phyloP scores from a whole-genome alignment of 2,329 filamentous ascomycete genomes.

The Fusarium abutilonis region DNA sequence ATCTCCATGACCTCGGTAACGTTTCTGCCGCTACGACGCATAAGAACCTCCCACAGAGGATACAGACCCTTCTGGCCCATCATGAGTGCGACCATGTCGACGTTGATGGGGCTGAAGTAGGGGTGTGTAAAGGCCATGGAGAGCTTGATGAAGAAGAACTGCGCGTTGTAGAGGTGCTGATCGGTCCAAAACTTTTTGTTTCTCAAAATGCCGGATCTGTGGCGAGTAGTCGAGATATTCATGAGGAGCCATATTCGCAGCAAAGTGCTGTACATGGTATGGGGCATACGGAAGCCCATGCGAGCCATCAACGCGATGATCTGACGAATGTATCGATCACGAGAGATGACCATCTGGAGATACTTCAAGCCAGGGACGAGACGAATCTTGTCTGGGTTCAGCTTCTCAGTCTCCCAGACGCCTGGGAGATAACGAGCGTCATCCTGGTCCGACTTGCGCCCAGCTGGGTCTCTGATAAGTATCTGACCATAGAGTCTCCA shows the following conservation, averaged over 20 bases:
- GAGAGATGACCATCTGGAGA: constrained; percentile 71
- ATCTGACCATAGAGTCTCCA: constrained; percentile 67
- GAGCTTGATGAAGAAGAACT: constrained; percentile 76
- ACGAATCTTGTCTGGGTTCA: constrained; percentile 50
- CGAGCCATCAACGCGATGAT: constrained; percentile 70
- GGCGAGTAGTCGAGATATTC: constrained; percentile 67
- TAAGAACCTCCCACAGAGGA: constrained; percentile 68
- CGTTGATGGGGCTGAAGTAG: constrained; percentile 60
- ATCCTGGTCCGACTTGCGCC: constrained; percentile 51
- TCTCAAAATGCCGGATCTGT: constrained; percentile 64
- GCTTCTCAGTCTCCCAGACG: constrained; percentile 11
- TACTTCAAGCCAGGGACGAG: constrained; percentile 72
- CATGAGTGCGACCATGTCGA: constrained; percentile 65
- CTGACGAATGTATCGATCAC: constrained; percentile 66
- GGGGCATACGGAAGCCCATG: constrained; percentile 66
- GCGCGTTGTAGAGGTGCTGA: constrained; percentile 67
- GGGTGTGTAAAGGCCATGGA: constrained; percentile 75
- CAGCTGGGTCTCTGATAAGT: constrained; percentile 68
- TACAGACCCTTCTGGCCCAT: constrained; percentile 67
- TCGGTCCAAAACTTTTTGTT: constrained; percentile 66
- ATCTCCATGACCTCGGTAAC: constrained; percentile 64
- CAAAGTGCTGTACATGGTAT: constrained; percentile 57
- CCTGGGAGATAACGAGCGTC: constrained; percentile 14
- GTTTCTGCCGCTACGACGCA: constrained; percentile 62
- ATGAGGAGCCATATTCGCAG: constrained; percentile 79